Conservation (phyloP, 768 basidiomycete genomes). For the Pulveroboletus ravenelii region DNA sequence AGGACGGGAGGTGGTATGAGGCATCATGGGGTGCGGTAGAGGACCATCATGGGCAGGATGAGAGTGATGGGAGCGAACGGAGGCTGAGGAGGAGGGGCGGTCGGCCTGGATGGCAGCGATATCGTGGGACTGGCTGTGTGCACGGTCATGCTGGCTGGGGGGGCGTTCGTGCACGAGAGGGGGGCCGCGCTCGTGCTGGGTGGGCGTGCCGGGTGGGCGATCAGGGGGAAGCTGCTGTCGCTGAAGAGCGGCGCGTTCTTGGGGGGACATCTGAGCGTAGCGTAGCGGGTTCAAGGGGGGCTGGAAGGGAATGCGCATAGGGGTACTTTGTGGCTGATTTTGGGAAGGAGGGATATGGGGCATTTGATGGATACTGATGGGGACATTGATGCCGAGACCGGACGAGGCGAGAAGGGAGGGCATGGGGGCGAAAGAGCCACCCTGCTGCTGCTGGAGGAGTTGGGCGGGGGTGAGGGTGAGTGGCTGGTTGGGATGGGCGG, state of each 20-base stretch:
- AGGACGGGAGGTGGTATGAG: constrained; percentile 23
- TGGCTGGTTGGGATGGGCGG: constrained; percentile 4
- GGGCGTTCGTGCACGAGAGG: constrained; percentile 22
- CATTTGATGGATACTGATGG: constrained; percentile 19
- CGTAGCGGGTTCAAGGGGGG: constrained; percentile 20
- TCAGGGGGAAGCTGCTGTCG: constrained; percentile 25
- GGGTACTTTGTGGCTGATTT: constrained; percentile 22
- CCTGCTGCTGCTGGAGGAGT: constrained; percentile 34
- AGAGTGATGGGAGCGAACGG: constrained; percentile 26
- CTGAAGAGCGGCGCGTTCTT: constrained; percentile 27
- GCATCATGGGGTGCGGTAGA: constrained; percentile 18
- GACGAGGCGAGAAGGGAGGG: constrained; percentile 10
- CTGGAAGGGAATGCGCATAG: constrained; percentile 18
- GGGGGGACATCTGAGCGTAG: constrained; percentile 26
- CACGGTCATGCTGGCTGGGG: constrained; percentile 23
- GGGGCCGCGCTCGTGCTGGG: constrained; percentile 21
- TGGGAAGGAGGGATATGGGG: constrained; percentile 15
- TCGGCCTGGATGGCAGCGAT: constrained; percentile 14
- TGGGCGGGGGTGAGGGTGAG: constrained; percentile 35
- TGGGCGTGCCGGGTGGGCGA: constrained; percentile 18
- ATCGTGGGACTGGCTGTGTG: constrained; percentile 23
- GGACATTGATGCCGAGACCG: background rate
- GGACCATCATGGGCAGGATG: constrained; percentile 18
- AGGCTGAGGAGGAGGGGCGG: constrained; percentile 26
- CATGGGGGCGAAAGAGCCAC: constrained; percentile 10